These are phyloP conservation scores for Leishmania gerbilli DNA, from an alignment of 208 protist genomes.

Conservation along the genomic window DNA sequence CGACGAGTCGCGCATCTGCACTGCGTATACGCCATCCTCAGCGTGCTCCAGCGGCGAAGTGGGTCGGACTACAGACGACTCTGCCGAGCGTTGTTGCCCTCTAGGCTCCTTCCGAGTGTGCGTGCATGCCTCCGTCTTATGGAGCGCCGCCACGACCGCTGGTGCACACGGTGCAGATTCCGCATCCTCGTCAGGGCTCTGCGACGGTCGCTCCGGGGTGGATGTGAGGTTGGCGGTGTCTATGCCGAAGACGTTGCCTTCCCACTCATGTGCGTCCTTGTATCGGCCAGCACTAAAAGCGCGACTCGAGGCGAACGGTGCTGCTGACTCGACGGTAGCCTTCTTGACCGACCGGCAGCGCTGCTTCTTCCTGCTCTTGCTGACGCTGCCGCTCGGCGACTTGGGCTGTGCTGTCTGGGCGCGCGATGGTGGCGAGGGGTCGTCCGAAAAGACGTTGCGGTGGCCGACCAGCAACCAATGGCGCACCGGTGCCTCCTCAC, in stretches of 20 bases:
- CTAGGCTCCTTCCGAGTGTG: not conserved
- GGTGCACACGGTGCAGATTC: not conserved
- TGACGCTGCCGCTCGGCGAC: not conserved
- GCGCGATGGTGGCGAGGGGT: not conserved
- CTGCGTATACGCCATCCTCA: not conserved
- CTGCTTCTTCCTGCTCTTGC: not conserved
- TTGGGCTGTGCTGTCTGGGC: not conserved
- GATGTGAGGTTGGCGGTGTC: not conserved
- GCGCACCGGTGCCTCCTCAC: slow-evolving; percentile 3
- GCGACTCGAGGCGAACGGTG: not conserved
- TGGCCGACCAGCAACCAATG: not conserved
- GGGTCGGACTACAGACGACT: not conserved
- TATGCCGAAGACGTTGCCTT: not conserved
- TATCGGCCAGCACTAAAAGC: not conserved
- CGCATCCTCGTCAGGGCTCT: not conserved
- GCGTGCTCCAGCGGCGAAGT: not conserved
- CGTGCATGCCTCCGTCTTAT: not conserved
- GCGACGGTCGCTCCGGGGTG: not conserved
- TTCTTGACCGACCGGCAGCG: not conserved
- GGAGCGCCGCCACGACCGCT: not conserved
- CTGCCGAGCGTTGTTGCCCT: not conserved
- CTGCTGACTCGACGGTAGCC: not conserved
- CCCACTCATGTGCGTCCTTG: not conserved
- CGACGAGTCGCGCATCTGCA: not conserved
- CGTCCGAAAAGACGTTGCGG: not conserved